phyloP scores from a whole-genome alignment of 2,329 filamentous ascomycete genomes.

The Phialemoniopsis sp. region DNA sequence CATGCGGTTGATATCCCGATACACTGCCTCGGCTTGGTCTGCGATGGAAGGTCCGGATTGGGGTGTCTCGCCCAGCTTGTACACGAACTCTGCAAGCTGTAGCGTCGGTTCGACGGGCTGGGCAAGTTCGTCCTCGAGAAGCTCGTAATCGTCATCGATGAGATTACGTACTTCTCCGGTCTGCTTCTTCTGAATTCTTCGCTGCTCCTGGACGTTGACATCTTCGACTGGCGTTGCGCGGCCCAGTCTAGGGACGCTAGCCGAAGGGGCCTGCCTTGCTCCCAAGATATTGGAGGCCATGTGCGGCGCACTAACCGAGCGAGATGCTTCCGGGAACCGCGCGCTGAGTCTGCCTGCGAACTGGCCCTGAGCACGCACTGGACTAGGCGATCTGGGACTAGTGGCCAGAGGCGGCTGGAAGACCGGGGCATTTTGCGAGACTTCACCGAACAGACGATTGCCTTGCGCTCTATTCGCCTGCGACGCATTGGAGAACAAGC shows the following conservation, averaged over 20 bases:
- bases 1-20: slow-evolving; percentile 88
- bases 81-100: slow-evolving; percentile 62
- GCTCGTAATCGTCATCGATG: slow-evolving; percentile 64
- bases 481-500: slow-evolving; percentile 40
- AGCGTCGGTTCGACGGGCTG: slow-evolving; percentile 59
- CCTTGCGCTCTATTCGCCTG: slow-evolving; percentile 36
- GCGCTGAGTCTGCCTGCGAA: slow-evolving; percentile 18
- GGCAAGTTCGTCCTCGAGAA: slow-evolving; percentile 55
- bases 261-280: slow-evolving; percentile 29
- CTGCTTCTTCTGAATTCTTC: slow-evolving; percentile 48
- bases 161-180: slow-evolving; percentile 54
- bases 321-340: slow-evolving; percentile 46
- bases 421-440: slow-evolving; percentile 43
- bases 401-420: slow-evolving; percentile 50
- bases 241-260: slow-evolving; percentile 28
- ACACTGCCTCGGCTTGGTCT: slow-evolving; percentile 62
- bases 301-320: slow-evolving; percentile 58
- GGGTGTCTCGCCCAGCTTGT: slow-evolving; percentile 38
- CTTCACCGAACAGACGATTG: slow-evolving; percentile 50
- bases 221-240: slow-evolving; percentile 34
- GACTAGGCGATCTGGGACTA: slow-evolving; percentile 71
- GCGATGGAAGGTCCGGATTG: slow-evolving; percentile 54
- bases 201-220: slow-evolving; percentile 44
- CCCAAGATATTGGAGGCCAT: slow-evolving; percentile 52
- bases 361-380: slow-evolving; percentile 36